Evolutionary conservation across 768 basidiomycete genomes (phyloP), one percentile per base, ranked within the genome.

Genomic region (Hericium rajendrae): DNA sequence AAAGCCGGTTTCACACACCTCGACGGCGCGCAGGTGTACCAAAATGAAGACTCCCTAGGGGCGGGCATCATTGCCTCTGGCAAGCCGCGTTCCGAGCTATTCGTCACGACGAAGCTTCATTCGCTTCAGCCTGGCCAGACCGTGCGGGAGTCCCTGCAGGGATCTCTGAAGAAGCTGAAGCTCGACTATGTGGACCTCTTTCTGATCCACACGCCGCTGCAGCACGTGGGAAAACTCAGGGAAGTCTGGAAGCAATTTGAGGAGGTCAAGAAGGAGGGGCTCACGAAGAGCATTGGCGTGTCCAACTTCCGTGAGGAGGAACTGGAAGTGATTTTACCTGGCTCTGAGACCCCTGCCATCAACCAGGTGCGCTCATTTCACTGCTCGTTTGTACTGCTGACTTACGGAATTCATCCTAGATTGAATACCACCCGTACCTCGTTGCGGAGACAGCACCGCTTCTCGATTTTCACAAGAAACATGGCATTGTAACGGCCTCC

Each of bases 341-440:
- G 64, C 15, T 78, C 71, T 28, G 66, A 80, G 48, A 50, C 66
- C 1, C 83, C 83, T 0, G 75, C 76, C 1, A 75, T 81, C 38
- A 82, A 83, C 66, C 81, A 83, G 74, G 80, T 78, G 37, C 48
- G 65, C 28, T 15, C 18, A 16, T 38, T 38, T 38, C 15, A 15
- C n/a, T 2, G 22, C 38, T 28, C 18, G 24, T 37, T 28, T 22
- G 8, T n/a, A 28, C 37, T 28, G 26, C 32, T 38, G n/a, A 51
- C 11, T 39, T 26, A 32, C 6, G 5, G 9, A 32, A 11, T 41
- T 22, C 24, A 20, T 3, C 3, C 24, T 32, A 79, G 77, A 66
- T 82, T 22, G 81, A 84, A 65, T 73, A 75, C 38, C 81, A 84
- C 61, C 80, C 80, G 12, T 78, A 81, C 65, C 69, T 78, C 37